phyloP scores from a whole-genome alignment of 768 basidiomycete species.

The Lyophyllum shimeji region DNA sequence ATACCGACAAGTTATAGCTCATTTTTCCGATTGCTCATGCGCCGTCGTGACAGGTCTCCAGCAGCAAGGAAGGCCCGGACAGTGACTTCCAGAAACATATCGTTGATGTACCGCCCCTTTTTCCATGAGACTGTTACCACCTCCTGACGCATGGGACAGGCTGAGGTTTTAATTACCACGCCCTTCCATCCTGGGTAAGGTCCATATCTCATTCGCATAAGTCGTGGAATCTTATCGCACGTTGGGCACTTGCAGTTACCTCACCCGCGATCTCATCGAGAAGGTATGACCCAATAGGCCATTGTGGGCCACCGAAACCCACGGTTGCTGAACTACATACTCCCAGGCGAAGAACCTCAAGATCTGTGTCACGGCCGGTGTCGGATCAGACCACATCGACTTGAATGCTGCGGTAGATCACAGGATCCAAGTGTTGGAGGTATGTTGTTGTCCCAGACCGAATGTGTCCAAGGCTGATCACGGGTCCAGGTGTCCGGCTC shows the following conservation, averaged over 20 bases:
- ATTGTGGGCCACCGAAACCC: conserved; percentile 1
- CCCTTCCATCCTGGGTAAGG: conserved; percentile 77
- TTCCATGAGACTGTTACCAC: background rate
- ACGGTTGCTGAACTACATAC: background rate
- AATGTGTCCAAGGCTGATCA: conserved; percentile 10
- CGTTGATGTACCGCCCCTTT: conserved; percentile 56
- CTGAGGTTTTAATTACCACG: conserved; percentile 79
- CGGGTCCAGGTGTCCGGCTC: conserved; percentile 69
- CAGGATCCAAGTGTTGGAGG: conserved; percentile 78
- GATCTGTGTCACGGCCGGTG: conserved; percentile 87
- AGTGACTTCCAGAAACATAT: conserved; percentile 84
- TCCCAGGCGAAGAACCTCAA: conserved; percentile 83
- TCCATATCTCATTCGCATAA: background rate
- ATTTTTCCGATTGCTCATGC: background rate
- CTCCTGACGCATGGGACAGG: conserved; percentile 37
- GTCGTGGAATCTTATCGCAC: background rate
- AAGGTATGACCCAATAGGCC: conserved; percentile 43
- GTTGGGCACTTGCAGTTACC: conserved; percentile 40
- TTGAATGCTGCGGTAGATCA: conserved; percentile 84
- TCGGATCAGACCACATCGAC: conserved; percentile 89
- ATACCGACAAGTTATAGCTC: background rate
- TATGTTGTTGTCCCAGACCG: conserved; percentile 10
- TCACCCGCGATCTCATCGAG: conserved; percentile 69
- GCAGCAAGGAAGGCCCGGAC: conserved; percentile 80
- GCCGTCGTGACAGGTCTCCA: conserved; percentile 52